These are phyloP conservation scores for Neospermospora avenae DNA, from an alignment of 2,329 filamentous ascomycete species.

Conservation along the genomic window DNA sequence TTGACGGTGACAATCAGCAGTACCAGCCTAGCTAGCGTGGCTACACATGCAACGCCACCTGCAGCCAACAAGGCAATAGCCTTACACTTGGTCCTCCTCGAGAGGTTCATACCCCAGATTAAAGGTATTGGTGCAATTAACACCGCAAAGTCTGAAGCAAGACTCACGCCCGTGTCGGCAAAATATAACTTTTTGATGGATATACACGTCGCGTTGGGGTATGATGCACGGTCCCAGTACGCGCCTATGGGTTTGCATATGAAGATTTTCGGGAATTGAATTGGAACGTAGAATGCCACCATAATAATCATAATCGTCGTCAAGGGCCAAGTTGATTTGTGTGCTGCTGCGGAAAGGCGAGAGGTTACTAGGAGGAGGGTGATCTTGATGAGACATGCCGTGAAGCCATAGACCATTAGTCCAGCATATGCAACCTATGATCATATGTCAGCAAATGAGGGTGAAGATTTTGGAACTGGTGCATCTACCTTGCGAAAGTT, in stretches of 20 bases:
- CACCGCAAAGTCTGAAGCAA: constrained; percentile 38
- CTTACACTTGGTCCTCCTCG: constrained; percentile 4
- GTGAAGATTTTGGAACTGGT: background rate
- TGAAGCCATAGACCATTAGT: constrained; percentile 13
- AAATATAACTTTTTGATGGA: constrained; percentile 33
- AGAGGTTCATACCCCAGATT: constrained; percentile 33
- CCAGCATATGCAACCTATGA: constrained; percentile 9
- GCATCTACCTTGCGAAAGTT: constrained; percentile 12
- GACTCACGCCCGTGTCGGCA: constrained; percentile 41
- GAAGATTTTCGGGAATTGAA: constrained; percentile 10
- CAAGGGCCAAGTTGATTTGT: background rate
- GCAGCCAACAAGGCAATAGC: constrained; percentile 11
- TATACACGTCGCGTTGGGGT: background rate
- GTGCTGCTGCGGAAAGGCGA: constrained; percentile 7
- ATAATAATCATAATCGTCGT: constrained; percentile 8
- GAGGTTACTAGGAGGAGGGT: constrained; percentile 16
- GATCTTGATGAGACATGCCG: constrained; percentile 12
- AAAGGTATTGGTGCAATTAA: constrained; percentile 32
- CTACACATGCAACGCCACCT: constrained; percentile 3
- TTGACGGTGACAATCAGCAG: background rate
- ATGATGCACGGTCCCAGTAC: constrained; percentile 9
- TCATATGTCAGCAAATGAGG: too few relatives aligned
- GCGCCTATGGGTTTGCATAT: constrained; percentile 10
- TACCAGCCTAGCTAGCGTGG: constrained; percentile 6
- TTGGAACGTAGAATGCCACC: constrained; percentile 8